Conservation (phyloP, 129 eudicot species). For the Escallonia herrerae region DNA sequence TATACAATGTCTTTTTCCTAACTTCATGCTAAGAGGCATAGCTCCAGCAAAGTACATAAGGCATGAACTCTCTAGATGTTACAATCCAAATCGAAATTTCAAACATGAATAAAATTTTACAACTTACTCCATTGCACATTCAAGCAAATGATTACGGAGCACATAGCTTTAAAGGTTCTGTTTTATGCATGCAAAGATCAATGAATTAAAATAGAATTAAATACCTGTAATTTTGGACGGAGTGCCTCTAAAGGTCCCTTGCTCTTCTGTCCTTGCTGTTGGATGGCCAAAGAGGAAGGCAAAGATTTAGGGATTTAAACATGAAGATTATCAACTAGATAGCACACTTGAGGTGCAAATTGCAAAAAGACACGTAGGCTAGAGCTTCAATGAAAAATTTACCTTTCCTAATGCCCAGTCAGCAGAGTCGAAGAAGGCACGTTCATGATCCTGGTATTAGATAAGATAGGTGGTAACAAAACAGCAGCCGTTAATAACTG, state of each 20-base stretch:
- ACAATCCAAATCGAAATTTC: too few species aligned
- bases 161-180: too few species aligned
- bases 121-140: neutral
- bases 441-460: constrained; percentile 68
- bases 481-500: neutral
- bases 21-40: too few species aligned
- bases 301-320: constrained; percentile 6
- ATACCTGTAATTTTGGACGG: constrained; percentile 89
- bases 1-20: too few species aligned
- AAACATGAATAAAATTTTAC: too few species aligned
- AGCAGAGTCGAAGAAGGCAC: constrained; percentile 91
- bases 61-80: too few species aligned
- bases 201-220: neutral
- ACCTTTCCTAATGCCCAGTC: constrained; percentile 99
- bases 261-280: constrained; percentile 72
- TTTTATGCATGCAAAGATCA: neutral
- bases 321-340: neutral
- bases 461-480: neutral
- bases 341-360: neutral
- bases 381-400: constrained; percentile 7
- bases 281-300: constrained; percentile 13
- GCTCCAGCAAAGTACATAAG: too few species aligned
- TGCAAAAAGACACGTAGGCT: neutral
- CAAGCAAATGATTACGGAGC: neutral
- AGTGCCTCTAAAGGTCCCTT: constrained; percentile 90